These are phyloP conservation scores for Coemansia sp. DNA, from an alignment of 192 early-diverging fungal species.

Conservation along the genomic window DNA sequence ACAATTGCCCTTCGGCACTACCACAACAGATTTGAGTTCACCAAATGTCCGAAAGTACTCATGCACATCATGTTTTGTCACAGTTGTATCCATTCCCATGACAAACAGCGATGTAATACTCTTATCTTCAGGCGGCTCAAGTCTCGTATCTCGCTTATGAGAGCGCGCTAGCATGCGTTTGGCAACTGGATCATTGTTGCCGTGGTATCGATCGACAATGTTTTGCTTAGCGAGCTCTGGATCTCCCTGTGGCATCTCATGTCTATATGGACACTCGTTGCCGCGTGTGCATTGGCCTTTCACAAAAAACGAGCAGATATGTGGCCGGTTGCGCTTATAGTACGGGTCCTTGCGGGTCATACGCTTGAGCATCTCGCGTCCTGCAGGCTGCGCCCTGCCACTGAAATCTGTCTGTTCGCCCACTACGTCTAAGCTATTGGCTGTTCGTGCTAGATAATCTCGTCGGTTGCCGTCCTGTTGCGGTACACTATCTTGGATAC, in stretches of 20 bases:
- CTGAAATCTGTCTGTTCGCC: constrained; percentile 33
- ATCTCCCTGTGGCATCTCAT: constrained; percentile 82
- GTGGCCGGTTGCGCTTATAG: constrained; percentile 85
- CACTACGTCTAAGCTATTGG: constrained; percentile 35
- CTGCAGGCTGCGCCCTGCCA: constrained; percentile 47
- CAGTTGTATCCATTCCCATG: constrained; percentile 70
- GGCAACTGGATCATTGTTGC: constrained; percentile 93
- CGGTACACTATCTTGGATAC: constrained; percentile 76
- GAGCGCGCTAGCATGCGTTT: constrained; percentile 71
- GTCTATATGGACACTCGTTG: constrained; percentile 93
- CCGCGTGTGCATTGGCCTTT: constrained; percentile 95
- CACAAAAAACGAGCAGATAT: constrained; percentile 95
- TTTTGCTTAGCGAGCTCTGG: constrained; percentile 87
- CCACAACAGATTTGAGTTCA: constrained; percentile 83
- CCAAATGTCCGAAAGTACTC: constrained; percentile 80
- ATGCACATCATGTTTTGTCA: constrained; percentile 70
- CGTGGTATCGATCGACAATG: constrained; percentile 93
- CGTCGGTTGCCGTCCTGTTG: constrained; percentile 83
- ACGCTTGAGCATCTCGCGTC: constrained; percentile 62
- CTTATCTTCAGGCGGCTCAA: constrained; percentile 75
- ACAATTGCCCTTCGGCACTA: constrained; percentile 75
- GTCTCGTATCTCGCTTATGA: constrained; percentile 42
- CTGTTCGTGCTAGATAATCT: constrained; percentile 81
- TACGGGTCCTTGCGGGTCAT: constrained; percentile 90
- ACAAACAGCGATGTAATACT: constrained; percentile 85